phyloP scores from a whole-genome alignment of 306 rosid species.

The Herpetospermum pedunculosum region DNA sequence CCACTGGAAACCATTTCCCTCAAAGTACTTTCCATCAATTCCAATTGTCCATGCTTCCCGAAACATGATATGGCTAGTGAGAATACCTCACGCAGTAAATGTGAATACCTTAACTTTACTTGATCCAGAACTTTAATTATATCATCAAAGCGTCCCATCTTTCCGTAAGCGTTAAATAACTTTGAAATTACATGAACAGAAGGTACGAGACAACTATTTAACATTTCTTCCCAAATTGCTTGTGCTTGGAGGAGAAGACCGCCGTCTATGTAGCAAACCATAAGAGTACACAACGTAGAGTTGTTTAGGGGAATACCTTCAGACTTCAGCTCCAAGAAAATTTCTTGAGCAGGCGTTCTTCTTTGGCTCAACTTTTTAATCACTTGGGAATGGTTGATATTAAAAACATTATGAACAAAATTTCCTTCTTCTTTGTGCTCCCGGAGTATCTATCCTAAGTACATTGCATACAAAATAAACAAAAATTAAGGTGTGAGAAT shows the following conservation, averaged over 20 bases:
- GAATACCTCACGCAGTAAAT: constrained; percentile 44
- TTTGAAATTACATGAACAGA: constrained; percentile 31
- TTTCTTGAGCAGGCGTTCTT: constrained; percentile 29
- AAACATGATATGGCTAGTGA: constrained; percentile 61
- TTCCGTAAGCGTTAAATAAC: constrained; percentile 37
- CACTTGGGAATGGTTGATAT: constrained; percentile 13
- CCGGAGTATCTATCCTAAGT: constrained; percentile 29
- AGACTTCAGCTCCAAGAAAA: constrained; percentile 24
- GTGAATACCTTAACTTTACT: constrained; percentile 25
- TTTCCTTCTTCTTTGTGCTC: constrained; percentile 16
- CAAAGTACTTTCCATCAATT: constrained; percentile 61
- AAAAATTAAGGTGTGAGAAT: not conserved
- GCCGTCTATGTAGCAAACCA: constrained; percentile 35
- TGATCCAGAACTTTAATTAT: constrained; percentile 30
- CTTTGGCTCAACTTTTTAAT: constrained; percentile 16
- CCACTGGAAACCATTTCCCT: constrained; percentile 56
- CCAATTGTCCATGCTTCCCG: constrained; percentile 61
- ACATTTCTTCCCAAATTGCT: constrained; percentile 42
- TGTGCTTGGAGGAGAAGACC: constrained; percentile 38
- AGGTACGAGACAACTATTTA: constrained; percentile 46
- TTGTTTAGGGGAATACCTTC: constrained; percentile 21
- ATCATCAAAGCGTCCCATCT: constrained; percentile 20
- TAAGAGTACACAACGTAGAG: constrained; percentile 28
- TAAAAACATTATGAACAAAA: constrained; percentile 8
- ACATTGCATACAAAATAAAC: constrained; percentile 3